A percentile compares a stretch with the other conserved stretches of the same genome.
Evolutionary conservation across 1,284 basidiomycete genomes (phyloP).

Genomic region (Mycena citricolor): DNA sequence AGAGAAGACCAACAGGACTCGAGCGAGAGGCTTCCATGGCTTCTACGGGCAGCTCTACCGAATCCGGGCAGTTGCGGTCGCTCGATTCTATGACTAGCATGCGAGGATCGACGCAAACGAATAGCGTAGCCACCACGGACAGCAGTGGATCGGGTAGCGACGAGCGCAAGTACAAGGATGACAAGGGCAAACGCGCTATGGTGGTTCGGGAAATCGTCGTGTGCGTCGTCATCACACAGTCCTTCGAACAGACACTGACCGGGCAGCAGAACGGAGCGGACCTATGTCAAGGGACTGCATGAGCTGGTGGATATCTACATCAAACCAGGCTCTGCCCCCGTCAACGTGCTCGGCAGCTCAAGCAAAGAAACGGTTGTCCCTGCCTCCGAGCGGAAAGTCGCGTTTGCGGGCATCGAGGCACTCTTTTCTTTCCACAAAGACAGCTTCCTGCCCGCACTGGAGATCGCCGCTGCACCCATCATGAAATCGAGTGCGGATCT

Average conservation of each 20-base stretch:
- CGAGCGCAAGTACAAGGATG: constrained; percentile 86
- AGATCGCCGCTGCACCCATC: constrained; percentile 70
- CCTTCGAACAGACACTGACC: constrained; percentile 11
- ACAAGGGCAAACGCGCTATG: constrained; percentile 76
- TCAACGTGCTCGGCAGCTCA: constrained; percentile 68
- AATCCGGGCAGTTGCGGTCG: constrained; percentile 55
- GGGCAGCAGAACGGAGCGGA: constrained; percentile 79
- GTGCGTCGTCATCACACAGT: constrained; percentile 46
- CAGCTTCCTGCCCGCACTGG: constrained; percentile 88
- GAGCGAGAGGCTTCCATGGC: constrained; percentile 52
- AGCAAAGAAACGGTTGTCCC: constrained; percentile 86
- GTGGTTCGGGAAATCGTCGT: constrained; percentile 85
- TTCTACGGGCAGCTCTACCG: constrained; percentile 29
- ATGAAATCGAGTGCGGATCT: constrained; percentile 49
- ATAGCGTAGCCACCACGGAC: constrained; percentile 73
- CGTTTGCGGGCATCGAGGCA: constrained; percentile 90
- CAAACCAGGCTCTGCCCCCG: constrained; percentile 74
- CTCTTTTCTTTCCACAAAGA: constrained; percentile 91
- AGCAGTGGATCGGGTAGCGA: constrained; percentile 63
- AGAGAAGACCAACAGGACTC: constrained; percentile 67
- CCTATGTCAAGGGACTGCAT: constrained; percentile 90
- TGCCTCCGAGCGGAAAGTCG: constrained; percentile 83
- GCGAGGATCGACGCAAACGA: constrained; percentile 60
- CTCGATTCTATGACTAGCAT: constrained; percentile 56
- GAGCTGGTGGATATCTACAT: constrained; percentile 97